phyloP scores from a whole-genome alignment of 306 rosid species.

The Corylus avellana region DNA sequence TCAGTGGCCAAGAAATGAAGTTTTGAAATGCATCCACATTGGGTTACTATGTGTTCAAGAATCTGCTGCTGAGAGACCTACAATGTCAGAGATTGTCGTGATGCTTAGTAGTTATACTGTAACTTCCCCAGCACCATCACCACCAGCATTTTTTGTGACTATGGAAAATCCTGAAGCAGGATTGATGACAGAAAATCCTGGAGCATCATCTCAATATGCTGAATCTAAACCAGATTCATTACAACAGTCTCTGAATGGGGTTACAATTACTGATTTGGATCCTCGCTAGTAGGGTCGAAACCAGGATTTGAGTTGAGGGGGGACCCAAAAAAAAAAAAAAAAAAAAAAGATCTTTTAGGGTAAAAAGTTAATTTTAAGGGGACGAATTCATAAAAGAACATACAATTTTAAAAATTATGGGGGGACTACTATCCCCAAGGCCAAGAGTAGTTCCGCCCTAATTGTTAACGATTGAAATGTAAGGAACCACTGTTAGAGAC shows the following conservation, averaged over 20 bases:
- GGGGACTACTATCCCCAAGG: no score
- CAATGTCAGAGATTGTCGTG: slow-evolving; percentile 31
- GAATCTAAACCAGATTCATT: background rate
- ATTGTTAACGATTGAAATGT: no score
- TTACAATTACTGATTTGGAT: slow-evolving; percentile 31
- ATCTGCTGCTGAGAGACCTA: slow-evolving; percentile 35
- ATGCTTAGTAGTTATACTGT: slow-evolving; percentile 30
- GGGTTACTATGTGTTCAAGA: slow-evolving; percentile 40
- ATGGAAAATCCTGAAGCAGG: slow-evolving; percentile 12
- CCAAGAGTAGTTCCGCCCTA: no score
- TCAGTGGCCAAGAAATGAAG: slow-evolving; percentile 34
- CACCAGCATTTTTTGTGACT: slow-evolving; percentile 26
- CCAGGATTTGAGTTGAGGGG: no score
- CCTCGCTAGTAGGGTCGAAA: slow-evolving; percentile 16
- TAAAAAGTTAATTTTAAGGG: no score
- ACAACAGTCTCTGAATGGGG: slow-evolving; percentile 9
- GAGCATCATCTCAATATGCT: slow-evolving; percentile 6
- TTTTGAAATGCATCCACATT: slow-evolving; percentile 33
- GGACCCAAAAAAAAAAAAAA: no score
- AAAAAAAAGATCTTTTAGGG: no score
- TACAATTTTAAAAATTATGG: no score
- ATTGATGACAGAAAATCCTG: background rate
- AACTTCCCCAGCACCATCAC: slow-evolving; percentile 16
- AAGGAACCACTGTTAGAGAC: no score
- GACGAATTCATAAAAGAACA: no score